A percentile compares a stretch with the other conserved stretches of the same genome.
Evolutionary conservation across 78 protist species (phyloP).

Genomic region (Dictyostelium brefeldianum): DNA sequence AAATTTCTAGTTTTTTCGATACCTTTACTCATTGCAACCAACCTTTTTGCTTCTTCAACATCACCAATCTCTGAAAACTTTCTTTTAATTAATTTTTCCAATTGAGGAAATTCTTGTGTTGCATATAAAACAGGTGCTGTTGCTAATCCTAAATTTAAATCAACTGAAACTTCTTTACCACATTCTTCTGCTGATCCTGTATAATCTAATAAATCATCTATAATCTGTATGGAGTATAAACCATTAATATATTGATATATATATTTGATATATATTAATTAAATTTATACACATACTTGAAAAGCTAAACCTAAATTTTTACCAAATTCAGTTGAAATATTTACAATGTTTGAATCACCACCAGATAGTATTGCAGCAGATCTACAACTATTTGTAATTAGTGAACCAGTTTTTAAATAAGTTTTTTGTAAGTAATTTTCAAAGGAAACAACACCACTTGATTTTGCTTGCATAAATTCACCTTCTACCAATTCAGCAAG

Average conservation of each 20-base stretch:
- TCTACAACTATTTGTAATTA: slow-evolving; percentile 87
- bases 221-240: slow-evolving; percentile 55
- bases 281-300: slow-evolving; percentile 75
- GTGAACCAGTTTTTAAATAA: slow-evolving; percentile 93
- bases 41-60: slow-evolving; percentile 61
- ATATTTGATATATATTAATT: not conserved
- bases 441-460: slow-evolving; percentile 12
- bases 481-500: slow-evolving; percentile 93
- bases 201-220: slow-evolving; percentile 95
- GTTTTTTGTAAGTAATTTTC: slow-evolving; percentile 91
- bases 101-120: slow-evolving; percentile 85
- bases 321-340: slow-evolving; percentile 78
- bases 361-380: slow-evolving; percentile 51
- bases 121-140: slow-evolving; percentile 96
- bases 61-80: slow-evolving; percentile 85
- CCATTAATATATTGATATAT: not conserved
- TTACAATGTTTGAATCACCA: not conserved
- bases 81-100: slow-evolving; percentile 85
- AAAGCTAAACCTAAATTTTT: slow-evolving; percentile 95
- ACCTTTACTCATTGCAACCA: slow-evolving; percentile 65
- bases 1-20: slow-evolving; percentile 69
- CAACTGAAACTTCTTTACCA: slow-evolving; percentile 92
- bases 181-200: slow-evolving; percentile 49
- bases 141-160: slow-evolving; percentile 87
- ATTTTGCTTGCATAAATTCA: slow-evolving; percentile 91